A percentile compares a stretch with the other conserved stretches of the same genome.
Conservation (phyloP, 768 basidiomycete species). For the Scleroderma bovista region DNA sequence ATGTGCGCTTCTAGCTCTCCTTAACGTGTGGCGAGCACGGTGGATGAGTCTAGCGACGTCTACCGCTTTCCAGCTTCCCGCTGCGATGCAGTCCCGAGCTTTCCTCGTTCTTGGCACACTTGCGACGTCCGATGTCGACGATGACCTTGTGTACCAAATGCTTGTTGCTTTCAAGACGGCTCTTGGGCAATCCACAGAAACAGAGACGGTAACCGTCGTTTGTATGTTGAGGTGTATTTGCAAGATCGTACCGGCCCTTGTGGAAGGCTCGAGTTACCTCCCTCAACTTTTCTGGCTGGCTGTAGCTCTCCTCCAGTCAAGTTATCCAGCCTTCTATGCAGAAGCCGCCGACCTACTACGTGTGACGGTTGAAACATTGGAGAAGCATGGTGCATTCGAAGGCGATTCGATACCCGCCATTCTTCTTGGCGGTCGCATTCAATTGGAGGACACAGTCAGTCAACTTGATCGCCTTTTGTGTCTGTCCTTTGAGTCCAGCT, state of each 20-base stretch:
- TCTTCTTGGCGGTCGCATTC: slow-evolving; percentile 58
- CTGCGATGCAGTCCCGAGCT: slow-evolving; percentile 82
- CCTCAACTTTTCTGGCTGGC: slow-evolving; percentile 82
- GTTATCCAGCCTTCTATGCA: slow-evolving; percentile 61
- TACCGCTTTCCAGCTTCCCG: slow-evolving; percentile 85
- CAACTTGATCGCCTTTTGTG: slow-evolving; percentile 71
- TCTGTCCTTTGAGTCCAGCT: slow-evolving; percentile 71
- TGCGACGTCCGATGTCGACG: slow-evolving; percentile 82
- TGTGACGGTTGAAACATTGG: slow-evolving; percentile 60
- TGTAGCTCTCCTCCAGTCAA: slow-evolving; percentile 75
- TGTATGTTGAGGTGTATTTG: slow-evolving; percentile 87
- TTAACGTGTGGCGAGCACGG: slow-evolving; percentile 87
- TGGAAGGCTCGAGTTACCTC: slow-evolving; percentile 65
- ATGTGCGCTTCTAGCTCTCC: slow-evolving; percentile 43
- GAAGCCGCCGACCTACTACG: slow-evolving; percentile 67
- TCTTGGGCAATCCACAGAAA: slow-evolving; percentile 59
- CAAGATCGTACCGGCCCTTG: slow-evolving; percentile 67
- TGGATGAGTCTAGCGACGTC: slow-evolving; percentile 91
- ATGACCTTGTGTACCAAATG: slow-evolving; percentile 91
- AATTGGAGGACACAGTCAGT: slow-evolving; percentile 60
- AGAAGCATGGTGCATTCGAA: slow-evolving; percentile 52
- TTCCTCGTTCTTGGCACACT: slow-evolving; percentile 81
- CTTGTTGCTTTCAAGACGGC: slow-evolving; percentile 80
- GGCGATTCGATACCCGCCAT: slow-evolving; percentile 46
- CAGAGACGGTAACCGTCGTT: slow-evolving; percentile 66